These are phyloP conservation scores for Colletotrichum sojae DNA, from an alignment of 2,329 filamentous ascomycete species.

Conservation along the genomic window DNA sequence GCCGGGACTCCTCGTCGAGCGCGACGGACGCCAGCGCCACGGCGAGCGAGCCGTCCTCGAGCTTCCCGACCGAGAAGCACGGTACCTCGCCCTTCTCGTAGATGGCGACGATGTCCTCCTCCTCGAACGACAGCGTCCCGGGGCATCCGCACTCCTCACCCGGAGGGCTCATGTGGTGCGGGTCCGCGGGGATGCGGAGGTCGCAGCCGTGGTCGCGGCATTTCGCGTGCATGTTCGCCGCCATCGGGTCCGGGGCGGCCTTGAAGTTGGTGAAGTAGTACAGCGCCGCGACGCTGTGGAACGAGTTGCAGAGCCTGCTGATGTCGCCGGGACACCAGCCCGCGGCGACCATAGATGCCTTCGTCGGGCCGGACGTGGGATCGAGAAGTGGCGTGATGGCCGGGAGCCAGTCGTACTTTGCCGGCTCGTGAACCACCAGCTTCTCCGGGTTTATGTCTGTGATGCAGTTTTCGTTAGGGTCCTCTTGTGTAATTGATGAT, in stretches of 20 bases:
- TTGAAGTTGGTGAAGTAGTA: conserved; percentile 27
- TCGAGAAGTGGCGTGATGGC: conserved; percentile 8
- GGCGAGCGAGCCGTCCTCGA: conserved; percentile 18
- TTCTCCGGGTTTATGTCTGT: conserved; percentile 4
- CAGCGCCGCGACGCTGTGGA: conserved; percentile 9
- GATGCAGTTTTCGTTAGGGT: too few species aligned
- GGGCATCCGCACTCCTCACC: conserved; percentile 12
- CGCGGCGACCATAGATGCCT: conserved; percentile 8
- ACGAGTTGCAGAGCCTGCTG: conserved; percentile 1
- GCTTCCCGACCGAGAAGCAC: conserved; percentile 21
- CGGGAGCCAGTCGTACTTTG: conserved; percentile 12
- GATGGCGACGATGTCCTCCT: conserved; percentile 16
- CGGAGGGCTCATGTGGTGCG: conserved; percentile 2
- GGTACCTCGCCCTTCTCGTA: conserved; percentile 21
- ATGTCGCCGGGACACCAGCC: conserved; percentile 28
- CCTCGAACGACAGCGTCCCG: conserved; percentile 20
- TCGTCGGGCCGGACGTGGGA: background rate
- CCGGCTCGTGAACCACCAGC: conserved; percentile 10
- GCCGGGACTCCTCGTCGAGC: conserved; percentile 18
- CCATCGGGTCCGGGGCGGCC: background rate
- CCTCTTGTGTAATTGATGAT: too few species aligned
- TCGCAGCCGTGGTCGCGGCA: conserved; percentile 15
- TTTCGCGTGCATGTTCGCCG: background rate
- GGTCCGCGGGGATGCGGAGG: conserved; percentile 7
- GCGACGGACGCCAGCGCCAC: background rate